Evolutionary conservation across 108 stramenopile genomes (phyloP).

Genomic region (Skeletonema potamos): DNA sequence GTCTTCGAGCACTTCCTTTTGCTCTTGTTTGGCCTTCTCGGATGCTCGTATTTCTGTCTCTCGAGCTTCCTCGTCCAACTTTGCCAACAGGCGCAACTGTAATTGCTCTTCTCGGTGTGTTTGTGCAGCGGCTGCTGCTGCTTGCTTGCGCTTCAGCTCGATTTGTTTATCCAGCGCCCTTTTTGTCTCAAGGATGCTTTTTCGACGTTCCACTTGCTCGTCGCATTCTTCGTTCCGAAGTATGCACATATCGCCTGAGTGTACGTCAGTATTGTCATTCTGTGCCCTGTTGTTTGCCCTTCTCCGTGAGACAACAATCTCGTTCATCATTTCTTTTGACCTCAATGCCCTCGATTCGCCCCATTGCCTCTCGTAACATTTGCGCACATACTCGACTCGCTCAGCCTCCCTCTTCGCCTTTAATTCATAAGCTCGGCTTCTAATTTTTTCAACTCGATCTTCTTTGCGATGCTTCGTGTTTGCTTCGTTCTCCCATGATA

Average conservation of each 20-base stretch:
- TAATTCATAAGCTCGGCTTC: constrained; percentile 33
- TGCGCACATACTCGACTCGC: constrained; percentile 48
- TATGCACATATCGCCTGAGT: constrained; percentile 2
- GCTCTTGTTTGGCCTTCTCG: constrained; percentile 25
- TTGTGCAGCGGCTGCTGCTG: constrained; percentile 2
- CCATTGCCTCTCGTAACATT: constrained; percentile 69
- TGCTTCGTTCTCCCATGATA: constrained; percentile 27
- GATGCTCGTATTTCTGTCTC: constrained; percentile 15
- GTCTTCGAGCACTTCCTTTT: constrained; percentile 20
- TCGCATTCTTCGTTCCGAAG: constrained; percentile 23
- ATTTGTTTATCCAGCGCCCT: constrained; percentile 43
- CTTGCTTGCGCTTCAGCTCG: constrained; percentile 31
- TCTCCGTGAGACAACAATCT: constrained; percentile 19
- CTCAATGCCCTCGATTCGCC: constrained; percentile 60
- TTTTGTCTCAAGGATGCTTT: constrained; percentile 14
- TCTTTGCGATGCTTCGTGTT: constrained; percentile 1
- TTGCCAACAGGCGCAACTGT: constrained; percentile 12
- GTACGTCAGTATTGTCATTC: not conserved
- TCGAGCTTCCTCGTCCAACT: constrained; percentile 14
- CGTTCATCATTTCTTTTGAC: constrained; percentile 46
- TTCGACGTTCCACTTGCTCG: not conserved
- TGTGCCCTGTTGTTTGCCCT: constrained; percentile 5
- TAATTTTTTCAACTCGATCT: constrained; percentile 45
- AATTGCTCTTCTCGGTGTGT: constrained; percentile 37
- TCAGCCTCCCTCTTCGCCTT: constrained; percentile 42